Evolutionary conservation across 2,329 filamentous ascomycete genomes (phyloP), one percentile per base, ranked within the genome.

Genomic region (Epicoccum nigrum): DNA sequence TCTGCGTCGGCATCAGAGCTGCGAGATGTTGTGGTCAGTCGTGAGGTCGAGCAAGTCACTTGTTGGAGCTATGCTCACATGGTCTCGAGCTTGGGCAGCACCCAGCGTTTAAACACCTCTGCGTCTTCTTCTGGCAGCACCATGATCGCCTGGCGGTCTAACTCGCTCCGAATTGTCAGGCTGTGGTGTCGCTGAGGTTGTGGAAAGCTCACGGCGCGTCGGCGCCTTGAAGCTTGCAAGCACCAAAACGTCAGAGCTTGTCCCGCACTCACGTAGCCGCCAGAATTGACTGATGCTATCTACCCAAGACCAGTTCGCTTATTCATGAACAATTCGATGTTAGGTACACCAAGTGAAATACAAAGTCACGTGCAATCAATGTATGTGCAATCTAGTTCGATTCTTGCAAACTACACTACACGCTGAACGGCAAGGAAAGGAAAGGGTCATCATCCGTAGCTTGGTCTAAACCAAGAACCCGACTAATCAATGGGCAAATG

Each of bases 1-100:
- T 92, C 89, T 25, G 86, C 83, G 69, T 94, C 90, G 42, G 88
- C 89, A 65, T 92, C 89, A 21, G 88, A 90, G 45, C 88, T 90
- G 41, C 8, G 88, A 90, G 45, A 88, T 90, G 41, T 11, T 4
- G 17, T 30, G 21, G 43, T 52, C 28, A 52, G 39, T 45, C 20
- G 17, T 30, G 21, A 28, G n/a, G 13, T 13, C 19, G 19, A 39
- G 23, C 9, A 25, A 9, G 23, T 25, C 6, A 25, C 9, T 25
- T 9, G 6, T 16, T 16, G 9, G 5, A 17, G 23, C 20, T 16
- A 20, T 31, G 33, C 86, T 45, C 74, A 89, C 87, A 87, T 89
- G 67, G 88, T 85, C 69, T 90, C 88, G 45, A 92, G 83, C 56
- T 88, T 84, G 74, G 87, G 87, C 56, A 92, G 84, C 56, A 92